Evolutionary conservation across 345 rosid genomes (phyloP), one percentile per base, ranked within the genome.

Genomic region (Gossypium stocksii): DNA sequence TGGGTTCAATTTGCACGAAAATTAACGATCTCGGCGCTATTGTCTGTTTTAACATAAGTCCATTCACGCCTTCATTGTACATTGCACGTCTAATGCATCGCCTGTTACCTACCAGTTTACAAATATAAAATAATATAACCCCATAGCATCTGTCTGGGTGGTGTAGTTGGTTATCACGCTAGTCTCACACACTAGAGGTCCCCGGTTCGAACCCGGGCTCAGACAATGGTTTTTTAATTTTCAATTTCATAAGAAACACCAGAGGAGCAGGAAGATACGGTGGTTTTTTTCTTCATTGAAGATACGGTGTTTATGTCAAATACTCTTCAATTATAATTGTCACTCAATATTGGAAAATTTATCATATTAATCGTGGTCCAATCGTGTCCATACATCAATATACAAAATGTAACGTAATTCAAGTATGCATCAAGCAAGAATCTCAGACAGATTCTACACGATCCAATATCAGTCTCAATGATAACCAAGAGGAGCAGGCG

Each of bases 151-250:
- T 1, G 46, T 62, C 15, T 38, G 27, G 68, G 68, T 64, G 49
- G 49, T 41, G 49, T n/a, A 64, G 69, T 19, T 65, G 72, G 58
- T 15, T 48, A 27, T 68, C 41, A 64, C 49, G 19, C 19, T 87
- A 88, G 92, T 88, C 90, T 88, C 89, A 86, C 89, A 85, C 93
- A 85, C 89, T 2, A 88, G 85, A 87, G 92, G 86, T 88, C 88
- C 87, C 88, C 81, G 81, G 82, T 88, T 87, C 87, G 86, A 91
- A 85, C 83, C 87, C 88, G 84, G 89, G 84, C 88, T 86, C 82
- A 86, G 87, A 82, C 89, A 89, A 34, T 5, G 41, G 1, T 0
- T 4, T 34, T 34, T 34, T 29, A 3, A 4, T 5, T 34, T 34
- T 5, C 7, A 34, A 34, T 34, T 34, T 5, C 41, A 5, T 5